Base-by-base conservation (phyloP, 208 protist genomes). In the Herpetomonas samuelpessoai region DNA sequence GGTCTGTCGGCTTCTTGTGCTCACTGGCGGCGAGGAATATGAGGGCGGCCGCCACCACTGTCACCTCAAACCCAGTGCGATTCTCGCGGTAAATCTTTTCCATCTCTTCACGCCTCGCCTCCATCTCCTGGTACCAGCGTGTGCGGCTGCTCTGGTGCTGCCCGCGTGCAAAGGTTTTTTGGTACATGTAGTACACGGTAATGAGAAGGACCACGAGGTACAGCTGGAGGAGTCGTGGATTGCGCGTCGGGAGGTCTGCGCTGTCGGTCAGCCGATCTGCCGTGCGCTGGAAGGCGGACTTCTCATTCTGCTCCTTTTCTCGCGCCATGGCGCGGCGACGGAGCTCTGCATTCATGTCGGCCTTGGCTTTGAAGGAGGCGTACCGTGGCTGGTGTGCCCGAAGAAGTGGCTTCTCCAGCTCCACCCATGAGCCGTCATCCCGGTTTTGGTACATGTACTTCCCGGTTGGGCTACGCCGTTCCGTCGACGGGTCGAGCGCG, bases 381-480 rank as follows among this genome's bases (percentile, higher is more conserved):
- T 94, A 94, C 19, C 76, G 83, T 0, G 87, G 76, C 58, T 88
- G 77, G 24, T 80, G 58, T n/a, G 74, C 72, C 7, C 63, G 59
- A 31, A 91, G 57, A 47, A 94, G 68, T 2, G 81, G 81, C 0
- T 67, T 55, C 27, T 88, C 71, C 25, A 94, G 76, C 64, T 83
- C 71, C 25, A 90, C 81, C 84, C 87, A 94, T n/a, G 47, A 79
- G 16, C 80, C 71, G 39, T 89, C 77, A 53, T 91, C 83, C 21
- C 87, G 77, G 55, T 71, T 90, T 38, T 94, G 81, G 38, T 94
- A 94, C 65, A 88, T 64, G 46, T 81, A 94, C 56, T 74, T 84
- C 9, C 87, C 87, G 1, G 44, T 47, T 0, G 80, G 83, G 3
- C 81, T 90, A 19, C 68, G 67, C 2, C 87, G 78, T 65, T 93